These are phyloP conservation scores for Begonia fuchsioides DNA, from an alignment of 306 rosid genomes.

Conservation along the genomic window DNA sequence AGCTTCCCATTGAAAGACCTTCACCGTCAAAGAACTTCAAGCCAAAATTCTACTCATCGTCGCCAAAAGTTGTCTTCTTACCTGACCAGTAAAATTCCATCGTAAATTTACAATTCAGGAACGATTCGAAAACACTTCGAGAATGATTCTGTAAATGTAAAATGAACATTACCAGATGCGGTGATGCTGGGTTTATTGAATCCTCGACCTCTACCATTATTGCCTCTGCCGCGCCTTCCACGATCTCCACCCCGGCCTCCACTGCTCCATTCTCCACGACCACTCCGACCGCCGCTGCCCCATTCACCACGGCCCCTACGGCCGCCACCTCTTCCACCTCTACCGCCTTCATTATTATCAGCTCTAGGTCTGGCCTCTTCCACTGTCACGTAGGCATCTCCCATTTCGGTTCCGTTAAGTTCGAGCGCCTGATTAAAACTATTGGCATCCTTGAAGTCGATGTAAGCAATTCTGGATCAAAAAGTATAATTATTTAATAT, in stretches of 20 bases:
- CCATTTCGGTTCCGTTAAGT: constrained; percentile 35
- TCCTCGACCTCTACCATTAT: constrained; percentile 32
- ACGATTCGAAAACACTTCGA: background rate
- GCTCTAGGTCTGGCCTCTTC: constrained; percentile 74
- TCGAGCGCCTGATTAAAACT: constrained; percentile 39
- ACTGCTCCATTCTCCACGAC: constrained; percentile 8
- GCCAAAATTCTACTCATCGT: constrained; percentile 8
- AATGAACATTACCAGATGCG: constrained; percentile 22
- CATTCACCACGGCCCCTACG: constrained; percentile 9
- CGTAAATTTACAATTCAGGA: too few species aligned
- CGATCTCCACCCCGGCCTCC: constrained; percentile 13
- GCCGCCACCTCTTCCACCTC: constrained; percentile 19
- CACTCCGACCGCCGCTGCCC: constrained; percentile 11
- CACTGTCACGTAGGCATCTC: constrained; percentile 25
- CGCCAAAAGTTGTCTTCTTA: constrained; percentile 29
- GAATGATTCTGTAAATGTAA: too few species aligned
- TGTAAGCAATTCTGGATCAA: constrained; percentile 48
- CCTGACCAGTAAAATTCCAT: constrained; percentile 22
- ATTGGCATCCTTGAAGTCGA: constrained; percentile 42
- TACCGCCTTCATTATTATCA: constrained; percentile 19
- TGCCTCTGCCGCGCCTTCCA: constrained; percentile 14
- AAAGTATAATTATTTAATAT: background rate
- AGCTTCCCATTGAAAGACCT: too few species aligned
- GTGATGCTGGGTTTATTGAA: constrained; percentile 21
- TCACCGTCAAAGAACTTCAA: too few species aligned